Conservation (phyloP, 1,139 yeast genomes). For the Scheffersomyces insectosa region DNA sequence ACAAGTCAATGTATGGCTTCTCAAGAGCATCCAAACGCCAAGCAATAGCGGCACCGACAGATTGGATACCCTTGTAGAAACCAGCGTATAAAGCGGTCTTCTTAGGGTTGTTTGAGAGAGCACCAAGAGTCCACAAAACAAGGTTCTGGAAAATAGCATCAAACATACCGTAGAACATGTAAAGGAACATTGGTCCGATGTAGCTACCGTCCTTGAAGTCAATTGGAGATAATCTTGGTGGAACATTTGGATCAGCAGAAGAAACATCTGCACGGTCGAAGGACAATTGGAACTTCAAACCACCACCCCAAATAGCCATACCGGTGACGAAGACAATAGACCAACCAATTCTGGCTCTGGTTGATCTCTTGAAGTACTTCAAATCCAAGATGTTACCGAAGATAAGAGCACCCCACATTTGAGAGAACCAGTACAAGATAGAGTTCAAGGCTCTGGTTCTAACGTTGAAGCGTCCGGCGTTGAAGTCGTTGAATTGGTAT, state of each 20-base stretch:
- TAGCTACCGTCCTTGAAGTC: slow-evolving; percentile 49
- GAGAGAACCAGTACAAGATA: slow-evolving; percentile 60
- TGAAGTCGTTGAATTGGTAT: slow-evolving; percentile 60
- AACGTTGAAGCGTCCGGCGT: slow-evolving; percentile 56
- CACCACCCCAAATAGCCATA: slow-evolving; percentile 64
- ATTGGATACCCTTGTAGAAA: slow-evolving; percentile 62
- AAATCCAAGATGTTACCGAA: slow-evolving; percentile 52
- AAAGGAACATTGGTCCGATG: slow-evolving; percentile 62
- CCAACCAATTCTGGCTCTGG: slow-evolving; percentile 52
- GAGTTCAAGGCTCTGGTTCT: slow-evolving; percentile 64
- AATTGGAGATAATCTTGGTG: slow-evolving; percentile 25
- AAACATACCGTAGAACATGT: slow-evolving; percentile 58
- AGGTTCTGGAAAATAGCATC: slow-evolving; percentile 62
- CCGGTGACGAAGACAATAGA: slow-evolving; percentile 39
- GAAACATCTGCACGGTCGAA: slow-evolving; percentile 43
- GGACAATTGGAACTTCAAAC: slow-evolving; percentile 50
- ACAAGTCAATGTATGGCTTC: slow-evolving; percentile 44
- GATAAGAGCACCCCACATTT: slow-evolving; percentile 56
- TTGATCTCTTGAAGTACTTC: slow-evolving; percentile 38
- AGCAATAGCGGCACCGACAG: slow-evolving; percentile 62
- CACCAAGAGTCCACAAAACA: slow-evolving; percentile 59
- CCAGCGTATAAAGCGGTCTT: slow-evolving; percentile 61
- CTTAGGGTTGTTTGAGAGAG: slow-evolving; percentile 57
- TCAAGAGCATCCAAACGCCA: slow-evolving; percentile 58
- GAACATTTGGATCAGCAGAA: slow-evolving; percentile 4